These are phyloP conservation scores for Diaporthe sp. DNA, from an alignment of 2,329 filamentous ascomycete species.

Conservation along the genomic window DNA sequence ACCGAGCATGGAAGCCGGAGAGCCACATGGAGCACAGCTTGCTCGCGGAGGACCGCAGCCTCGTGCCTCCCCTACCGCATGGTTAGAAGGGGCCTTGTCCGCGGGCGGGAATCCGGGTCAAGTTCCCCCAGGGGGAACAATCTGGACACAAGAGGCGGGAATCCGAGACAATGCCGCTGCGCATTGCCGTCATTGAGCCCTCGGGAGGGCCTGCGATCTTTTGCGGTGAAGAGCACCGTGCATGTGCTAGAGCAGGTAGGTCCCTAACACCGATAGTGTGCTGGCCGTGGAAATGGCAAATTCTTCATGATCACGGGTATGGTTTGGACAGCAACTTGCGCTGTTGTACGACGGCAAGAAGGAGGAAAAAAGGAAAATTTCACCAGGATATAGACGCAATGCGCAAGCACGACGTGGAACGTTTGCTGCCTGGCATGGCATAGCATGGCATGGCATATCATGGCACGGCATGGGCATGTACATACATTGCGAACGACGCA, in stretches of 20 bases:
- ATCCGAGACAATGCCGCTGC: constrained; percentile 29
- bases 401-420: constrained; percentile 3
- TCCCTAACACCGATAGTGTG: neutral
- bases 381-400: constrained; percentile 5
- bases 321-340: constrained; percentile 6
- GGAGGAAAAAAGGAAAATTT: neutral
- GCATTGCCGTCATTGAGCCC: constrained; percentile 19
- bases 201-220: constrained; percentile 1
- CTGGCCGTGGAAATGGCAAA: constrained; percentile 18
- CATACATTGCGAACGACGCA: neutral
- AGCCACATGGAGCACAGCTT: constrained; percentile 4
- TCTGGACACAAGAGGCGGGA: constrained; percentile 17
- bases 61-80: constrained; percentile 1
- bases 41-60: neutral
- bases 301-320: constrained; percentile 26
- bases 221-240: constrained; percentile 30
- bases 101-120: constrained; percentile 17
- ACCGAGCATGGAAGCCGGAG: constrained; percentile 22
- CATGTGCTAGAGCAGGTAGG: constrained; percentile 4
- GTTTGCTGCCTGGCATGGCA: constrained; percentile 1
- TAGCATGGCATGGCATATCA: neutral
- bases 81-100: neutral
- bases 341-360: constrained; percentile 16
- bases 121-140: neutral
- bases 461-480: neutral